Percentiles rank a stretch among this genome's conserved stretches.
Evolutionary conservation across 2,329 filamentous ascomycete genomes (phyloP).

Genomic region (Fusarium paranaense): DNA sequence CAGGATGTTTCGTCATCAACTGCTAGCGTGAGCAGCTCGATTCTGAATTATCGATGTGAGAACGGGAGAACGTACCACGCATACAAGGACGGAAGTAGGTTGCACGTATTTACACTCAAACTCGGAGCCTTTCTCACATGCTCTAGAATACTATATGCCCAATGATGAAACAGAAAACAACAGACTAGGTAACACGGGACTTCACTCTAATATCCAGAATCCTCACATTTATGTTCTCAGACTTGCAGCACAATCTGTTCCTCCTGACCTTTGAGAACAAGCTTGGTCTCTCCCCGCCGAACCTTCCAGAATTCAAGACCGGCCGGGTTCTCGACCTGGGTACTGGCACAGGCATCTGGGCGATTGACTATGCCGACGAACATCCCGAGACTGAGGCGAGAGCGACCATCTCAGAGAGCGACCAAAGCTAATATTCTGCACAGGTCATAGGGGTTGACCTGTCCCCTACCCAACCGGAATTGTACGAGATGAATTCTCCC

Average conservation of each 20-base stretch:
- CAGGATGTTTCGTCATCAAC: not conserved
- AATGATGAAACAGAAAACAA: conserved; percentile 6
- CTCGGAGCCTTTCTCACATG: not conserved
- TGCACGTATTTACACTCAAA: not conserved
- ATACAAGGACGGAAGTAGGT: conserved; percentile 10
- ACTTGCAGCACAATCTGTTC: conserved; percentile 3
- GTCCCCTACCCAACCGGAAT: not conserved
- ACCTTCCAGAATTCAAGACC: not conserved
- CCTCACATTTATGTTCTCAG: not conserved
- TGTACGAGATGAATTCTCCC: not conserved
- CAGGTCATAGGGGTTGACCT: not conserved
- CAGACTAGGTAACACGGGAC: not conserved
- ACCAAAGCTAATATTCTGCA: not conserved
- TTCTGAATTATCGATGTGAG: conserved; percentile 5
- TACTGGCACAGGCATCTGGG: not conserved
- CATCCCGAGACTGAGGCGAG: not conserved
- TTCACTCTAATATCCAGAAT: not conserved
- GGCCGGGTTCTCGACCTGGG: not conserved
- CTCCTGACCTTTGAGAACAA: conserved; percentile 5
- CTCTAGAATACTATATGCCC: conserved; percentile 5
- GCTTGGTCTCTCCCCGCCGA: not conserved
- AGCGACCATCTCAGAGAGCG: not conserved
- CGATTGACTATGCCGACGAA: not conserved
- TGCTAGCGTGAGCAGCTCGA: conserved; percentile 4
- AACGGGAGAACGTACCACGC: conserved; percentile 11